Base-by-base conservation (phyloP, 2,329 filamentous ascomycete species). In the Fusarium torulosum region DNA sequence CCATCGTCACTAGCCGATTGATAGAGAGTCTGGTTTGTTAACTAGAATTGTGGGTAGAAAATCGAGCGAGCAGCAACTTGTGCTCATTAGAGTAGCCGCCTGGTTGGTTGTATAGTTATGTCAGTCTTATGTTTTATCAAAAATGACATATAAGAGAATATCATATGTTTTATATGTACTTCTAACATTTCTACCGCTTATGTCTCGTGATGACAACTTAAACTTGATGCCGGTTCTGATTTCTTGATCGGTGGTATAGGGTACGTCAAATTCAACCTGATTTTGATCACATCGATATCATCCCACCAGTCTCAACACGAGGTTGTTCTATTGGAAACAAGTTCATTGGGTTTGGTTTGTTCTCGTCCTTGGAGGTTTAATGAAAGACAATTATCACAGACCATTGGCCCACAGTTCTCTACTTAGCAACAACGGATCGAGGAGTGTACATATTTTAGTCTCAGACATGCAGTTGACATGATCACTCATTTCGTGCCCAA, bases 361-460 rank as follows among this genome's bases (percentile, higher is more conserved):
- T 46, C 21, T 54, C 31, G 11, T 56, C 20, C 23, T 41, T 23
- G 29, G 11, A 29, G 43, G 59, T 61, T 46, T 42, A 21, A 49
- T 54, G 35, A 46, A 31, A 33, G 37, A 41, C 15, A 31, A 29
- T 27, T 27, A 33, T 21, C 42, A 27, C 25, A 27, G 23, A 44
- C 31, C 42, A 38, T 64, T 50, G 49, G 50, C 37, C 31, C 17
- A n/a, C 40, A 40, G 27, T 19, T 49, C 35, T 58, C 38, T 8
- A 23, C 17, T 17, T 29, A 21, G 9, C n/a, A 40, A 23, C 35
- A 21, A 27, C n/a, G 20, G 21, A 59, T 45, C 23, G 41, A 45
- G 53, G 59, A 40, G 64, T 65, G 64, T 53, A 49, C 59, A 67
- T 60, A 29, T 41, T 44, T 25, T 46, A 50, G 49, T 41, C 41